phyloP scores from a whole-genome alignment of 192 early-diverging fungal species.

The Rhizophagus clarus region DNA sequence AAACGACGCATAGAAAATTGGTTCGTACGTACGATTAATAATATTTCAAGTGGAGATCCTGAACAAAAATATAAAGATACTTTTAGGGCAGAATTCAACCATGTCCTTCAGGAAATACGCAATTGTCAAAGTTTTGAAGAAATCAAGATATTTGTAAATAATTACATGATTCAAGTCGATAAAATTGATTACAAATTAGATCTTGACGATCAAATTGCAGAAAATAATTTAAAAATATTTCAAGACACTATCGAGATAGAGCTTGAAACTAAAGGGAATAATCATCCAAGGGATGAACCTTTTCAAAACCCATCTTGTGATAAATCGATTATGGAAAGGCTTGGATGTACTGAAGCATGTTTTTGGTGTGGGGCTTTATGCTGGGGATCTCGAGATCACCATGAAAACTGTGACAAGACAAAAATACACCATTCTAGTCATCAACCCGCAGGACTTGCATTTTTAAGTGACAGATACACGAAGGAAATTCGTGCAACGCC shows the following conservation, averaged over 20 bases:
- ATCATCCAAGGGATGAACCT: not conserved
- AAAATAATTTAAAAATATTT: not conserved
- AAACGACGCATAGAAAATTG: not conserved
- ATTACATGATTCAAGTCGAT: slow-evolving; percentile 20
- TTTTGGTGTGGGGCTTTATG: slow-evolving; percentile 28
- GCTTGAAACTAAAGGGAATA: not conserved
- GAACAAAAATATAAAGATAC: slow-evolving; percentile 8
- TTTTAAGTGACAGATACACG: not conserved
- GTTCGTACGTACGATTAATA: slow-evolving; percentile 2
- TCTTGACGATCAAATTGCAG: not conserved
- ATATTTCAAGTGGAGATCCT: not conserved
- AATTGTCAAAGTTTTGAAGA: slow-evolving; percentile 8
- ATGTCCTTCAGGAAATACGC: not conserved
- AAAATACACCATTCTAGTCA: slow-evolving; percentile 32
- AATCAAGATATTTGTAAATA: slow-evolving; percentile 24
- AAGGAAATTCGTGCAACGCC: not conserved
- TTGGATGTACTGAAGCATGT: slow-evolving; percentile 25
- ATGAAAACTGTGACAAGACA: not conserved
- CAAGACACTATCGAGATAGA: not conserved
- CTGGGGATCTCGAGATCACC: slow-evolving; percentile 20
- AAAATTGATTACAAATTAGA: slow-evolving; percentile 10
- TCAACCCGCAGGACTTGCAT: slow-evolving; percentile 9
- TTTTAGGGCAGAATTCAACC: slow-evolving; percentile 11
- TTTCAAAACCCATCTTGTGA: slow-evolving; percentile 19
- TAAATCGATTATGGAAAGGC: slow-evolving; percentile 18